Evolutionary conservation across 331 rosid genomes (phyloP), one percentile per base, ranked within the genome.

Genomic region (Malus hybrid): DNA sequence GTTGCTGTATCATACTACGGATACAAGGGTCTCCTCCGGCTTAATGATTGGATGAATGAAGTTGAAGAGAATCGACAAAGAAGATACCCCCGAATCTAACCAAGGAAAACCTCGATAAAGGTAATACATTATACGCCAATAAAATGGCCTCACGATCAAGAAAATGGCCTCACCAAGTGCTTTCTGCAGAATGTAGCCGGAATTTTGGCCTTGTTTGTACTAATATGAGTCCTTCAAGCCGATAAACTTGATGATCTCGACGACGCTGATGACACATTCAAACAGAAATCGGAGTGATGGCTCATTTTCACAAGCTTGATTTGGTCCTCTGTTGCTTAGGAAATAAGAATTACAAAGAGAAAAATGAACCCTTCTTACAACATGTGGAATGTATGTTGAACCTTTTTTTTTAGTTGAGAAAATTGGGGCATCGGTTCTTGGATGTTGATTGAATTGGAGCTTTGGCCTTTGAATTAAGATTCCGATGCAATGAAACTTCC

Each of bases 11-110:
- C 86, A 52, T 76, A 77, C 76, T 89, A 75, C 74, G 96, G 92
- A 16, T 88, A 87, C 86, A 85, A 83, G 77, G 93, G 93, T 71
- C 85, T 94, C 14, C 68, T 90, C 68, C 36, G 83, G 96, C 96
- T 94, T 74, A 60, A 69, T 78, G 97, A 92, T 79, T 85, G 96
- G 99, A 94, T 94, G 99, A 89, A 94, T 64, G 93, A 92, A 85
- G 88, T 84, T 34, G 99, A 94, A 14, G 88, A 76, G 71, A 88
- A 67, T 69, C 90, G 92, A 78, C 89, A 77, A 67, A 71, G 85
- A 78, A 69, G 85, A 82, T 56, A 68, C 75, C 79, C 87, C 10
- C 79, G 90, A 73, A 73, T 80, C 81, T 81, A 67, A 78, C 68
- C 46, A 13, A 9, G 6, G 10, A 6, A 54, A 54, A 13, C 12